A percentile compares a stretch with the other conserved stretches of the same genome.
phyloP scores from a whole-genome alignment of 2,329 filamentous ascomycete genomes.

The Sclerotinia nivalis region DNA sequence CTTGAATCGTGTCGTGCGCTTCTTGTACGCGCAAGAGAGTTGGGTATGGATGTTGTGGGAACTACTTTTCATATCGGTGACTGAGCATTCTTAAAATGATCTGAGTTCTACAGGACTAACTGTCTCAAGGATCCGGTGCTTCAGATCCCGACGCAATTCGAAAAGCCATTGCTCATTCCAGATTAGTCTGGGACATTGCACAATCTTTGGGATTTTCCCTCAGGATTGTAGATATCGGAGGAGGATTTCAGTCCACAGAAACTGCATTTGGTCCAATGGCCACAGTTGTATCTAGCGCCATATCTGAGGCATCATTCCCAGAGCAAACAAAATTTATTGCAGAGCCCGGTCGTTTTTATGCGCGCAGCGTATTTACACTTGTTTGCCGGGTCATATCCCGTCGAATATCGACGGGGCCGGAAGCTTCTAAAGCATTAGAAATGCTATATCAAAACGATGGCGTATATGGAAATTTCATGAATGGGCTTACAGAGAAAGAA shows the following conservation, averaged over 20 bases:
- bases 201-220: background rate
- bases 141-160: background rate
- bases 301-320: background rate
- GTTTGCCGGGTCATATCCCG: slow-evolving; percentile 2
- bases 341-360: slow-evolving; percentile 2
- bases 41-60: background rate
- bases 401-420: background rate
- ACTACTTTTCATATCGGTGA: slow-evolving; percentile 12
- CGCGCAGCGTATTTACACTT: background rate
- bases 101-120: background rate
- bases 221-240: background rate
- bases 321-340: background rate
- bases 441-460: slow-evolving; percentile 15
- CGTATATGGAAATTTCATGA: background rate
- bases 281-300: background rate
- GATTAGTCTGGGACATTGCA: slow-evolving; percentile 6
- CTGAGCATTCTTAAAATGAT: background rate
- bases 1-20: background rate
- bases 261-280: background rate
- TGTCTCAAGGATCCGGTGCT: background rate
- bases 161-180: background rate
- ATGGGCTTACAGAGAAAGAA: slow-evolving; percentile 5
- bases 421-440: background rate
- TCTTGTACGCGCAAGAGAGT: background rate
- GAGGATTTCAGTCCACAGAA: slow-evolving; percentile 9